phyloP scores from a whole-genome alignment of 2,329 filamentous ascomycete genomes.

The Hypoxylon sp. region DNA sequence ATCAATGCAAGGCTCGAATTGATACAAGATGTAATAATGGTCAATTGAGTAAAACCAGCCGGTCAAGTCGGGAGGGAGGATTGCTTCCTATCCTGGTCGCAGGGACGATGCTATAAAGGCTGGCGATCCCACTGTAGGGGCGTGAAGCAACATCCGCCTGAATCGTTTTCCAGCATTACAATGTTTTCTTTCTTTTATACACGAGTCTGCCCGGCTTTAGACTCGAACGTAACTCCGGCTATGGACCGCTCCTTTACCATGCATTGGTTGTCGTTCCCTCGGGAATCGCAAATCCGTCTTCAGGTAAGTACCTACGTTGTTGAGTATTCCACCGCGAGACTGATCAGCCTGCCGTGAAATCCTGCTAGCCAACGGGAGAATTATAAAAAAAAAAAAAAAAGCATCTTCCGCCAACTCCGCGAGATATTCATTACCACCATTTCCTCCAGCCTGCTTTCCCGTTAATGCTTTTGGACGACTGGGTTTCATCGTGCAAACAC shows the following conservation, averaged over 20 bases:
- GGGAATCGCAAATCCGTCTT: constrained; percentile 11
- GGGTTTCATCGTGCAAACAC: constrained; percentile 72
- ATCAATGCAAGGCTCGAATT: not conserved
- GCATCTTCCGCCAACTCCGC: constrained; percentile 24
- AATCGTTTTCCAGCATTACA: constrained; percentile 22
- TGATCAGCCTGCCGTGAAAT: constrained; percentile 15
- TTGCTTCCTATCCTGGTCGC: not conserved
- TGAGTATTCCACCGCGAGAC: constrained; percentile 8
- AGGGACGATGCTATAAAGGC: not conserved
- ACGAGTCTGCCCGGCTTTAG: constrained; percentile 14
- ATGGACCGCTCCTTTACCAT: constrained; percentile 12
- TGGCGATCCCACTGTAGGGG: not conserved
- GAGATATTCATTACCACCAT: constrained; percentile 12
- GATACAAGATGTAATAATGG: too few relatives aligned
- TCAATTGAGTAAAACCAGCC: too few relatives aligned
- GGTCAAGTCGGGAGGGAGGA: too few relatives aligned
- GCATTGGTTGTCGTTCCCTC: constrained; percentile 10
- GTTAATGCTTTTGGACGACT: not conserved
- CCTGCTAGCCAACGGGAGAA: constrained; percentile 10
- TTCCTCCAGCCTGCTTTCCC: constrained; percentile 2
- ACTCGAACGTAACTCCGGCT: constrained; percentile 15
- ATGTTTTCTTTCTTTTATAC: constrained; percentile 26
- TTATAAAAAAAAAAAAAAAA: constrained; percentile 1
- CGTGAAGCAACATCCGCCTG: not conserved
- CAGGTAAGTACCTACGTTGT: constrained; percentile 8